Evolutionary conservation across 768 basidiomycete species (phyloP).

Genomic region (Termitomyces sp.): DNA sequence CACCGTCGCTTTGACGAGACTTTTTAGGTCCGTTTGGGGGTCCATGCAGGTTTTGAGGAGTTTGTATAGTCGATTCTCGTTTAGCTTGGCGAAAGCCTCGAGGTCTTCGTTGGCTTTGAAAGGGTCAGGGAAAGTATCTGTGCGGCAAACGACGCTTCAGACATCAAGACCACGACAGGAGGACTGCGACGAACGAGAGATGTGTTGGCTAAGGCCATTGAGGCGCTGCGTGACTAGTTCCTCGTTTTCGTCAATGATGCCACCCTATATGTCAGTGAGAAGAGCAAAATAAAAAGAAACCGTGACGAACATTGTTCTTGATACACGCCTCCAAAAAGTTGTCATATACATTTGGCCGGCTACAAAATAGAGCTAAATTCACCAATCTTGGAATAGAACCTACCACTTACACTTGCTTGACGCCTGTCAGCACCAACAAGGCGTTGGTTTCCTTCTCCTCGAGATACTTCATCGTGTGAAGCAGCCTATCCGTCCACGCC

Average conservation of each 20-base stretch:
- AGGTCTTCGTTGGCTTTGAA: slow-evolving; percentile 77
- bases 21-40: slow-evolving; percentile 77
- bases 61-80: slow-evolving; percentile 84
- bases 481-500: slow-evolving; percentile 80
- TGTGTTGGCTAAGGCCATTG: slow-evolving; percentile 44
- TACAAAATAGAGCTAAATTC: slow-evolving; percentile 16
- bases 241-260: slow-evolving; percentile 83
- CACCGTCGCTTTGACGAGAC: slow-evolving; percentile 73
- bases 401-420: slow-evolving; percentile 55
- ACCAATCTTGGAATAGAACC: not conserved
- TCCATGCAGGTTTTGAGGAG: slow-evolving; percentile 79
- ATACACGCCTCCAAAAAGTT: slow-evolving; percentile 70
- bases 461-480: slow-evolving; percentile 67
- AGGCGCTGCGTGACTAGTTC: slow-evolving; percentile 53
- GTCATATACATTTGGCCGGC: slow-evolving; percentile 68
- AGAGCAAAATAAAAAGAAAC: not conserved
- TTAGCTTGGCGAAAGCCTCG: slow-evolving; percentile 75
- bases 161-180: not conserved
- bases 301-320: slow-evolving; percentile 71
- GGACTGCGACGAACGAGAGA: slow-evolving; percentile 47
- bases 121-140: slow-evolving; percentile 61
- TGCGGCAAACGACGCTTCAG: not conserved
- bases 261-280: slow-evolving; percentile 51
- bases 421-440: slow-evolving; percentile 53
- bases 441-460: slow-evolving; percentile 53